Evolutionary conservation across 331 rosid species (phyloP), one percentile per base, ranked within the genome.

Genomic region (Acacia pycnantha): DNA sequence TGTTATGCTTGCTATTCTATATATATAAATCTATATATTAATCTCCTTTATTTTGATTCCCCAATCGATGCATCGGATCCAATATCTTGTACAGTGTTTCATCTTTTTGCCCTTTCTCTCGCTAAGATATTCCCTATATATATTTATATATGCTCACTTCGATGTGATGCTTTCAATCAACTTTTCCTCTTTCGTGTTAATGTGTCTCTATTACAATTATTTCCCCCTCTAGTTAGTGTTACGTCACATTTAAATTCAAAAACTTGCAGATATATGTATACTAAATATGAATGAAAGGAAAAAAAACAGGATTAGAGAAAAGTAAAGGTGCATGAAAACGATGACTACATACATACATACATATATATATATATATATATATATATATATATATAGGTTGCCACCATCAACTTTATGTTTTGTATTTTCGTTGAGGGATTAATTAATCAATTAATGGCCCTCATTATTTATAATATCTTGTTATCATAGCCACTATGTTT

Each of bases 51-150:
- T 37, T 8, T 72, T 72, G 61, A 72, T 72, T 72, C 76, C 76
- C 9, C 2, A 41, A 43, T 46, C 61, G 58, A 46, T 47, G 76
- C 76, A 72, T 72, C 76, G 76, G 76, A 72, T 72, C 76, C 76
- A 72, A 47, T 72, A 47, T 72, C 61, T 71, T 71, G 58, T 46
- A 44, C 76, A 71, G 75, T 70, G 11, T 41, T n/a, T 22, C 9
- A 43, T 70, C 76, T 72, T 72, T 47, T 47, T 72, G 26, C 41
- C 59, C 43, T 9, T 72, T 70, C 47, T 47, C 61, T 47, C 61
- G 43, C 58, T 71, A 46, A 71, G 40, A 71, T 71, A 71, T 44
- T 44, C 41, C 76, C 37, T 44, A 26, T 69, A 41, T 69, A 8
- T 41, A 8, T 43, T 1, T 50, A 50, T 51, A 16, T 51, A 44